phyloP scores from a whole-genome alignment of 495 filamentous ascomycete genomes.

The Peziza echinospora region DNA sequence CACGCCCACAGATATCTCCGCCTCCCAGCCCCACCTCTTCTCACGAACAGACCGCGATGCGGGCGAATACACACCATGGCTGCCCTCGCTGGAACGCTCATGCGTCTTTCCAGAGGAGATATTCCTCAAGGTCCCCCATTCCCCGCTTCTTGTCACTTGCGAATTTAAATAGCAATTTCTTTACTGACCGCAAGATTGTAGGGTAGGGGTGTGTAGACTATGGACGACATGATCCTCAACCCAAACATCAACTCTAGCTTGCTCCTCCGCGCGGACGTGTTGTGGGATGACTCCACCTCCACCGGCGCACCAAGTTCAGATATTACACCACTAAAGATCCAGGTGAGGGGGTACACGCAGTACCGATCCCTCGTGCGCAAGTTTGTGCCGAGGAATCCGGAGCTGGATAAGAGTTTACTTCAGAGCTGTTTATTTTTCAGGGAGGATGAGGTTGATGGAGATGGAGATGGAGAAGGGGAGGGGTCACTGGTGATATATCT shows the following conservation, averaged over 20 bases:
- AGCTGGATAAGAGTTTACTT: conserved; percentile 46
- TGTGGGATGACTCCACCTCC: conserved; percentile 26
- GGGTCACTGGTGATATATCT: conserved; percentile 49
- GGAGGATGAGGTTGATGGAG: conserved; percentile 6
- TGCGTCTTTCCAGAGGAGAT: neutral
- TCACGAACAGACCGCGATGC: neutral
- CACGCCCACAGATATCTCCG: neutral
- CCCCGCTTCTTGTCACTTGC: too few species aligned
- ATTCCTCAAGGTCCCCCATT: too few species aligned
- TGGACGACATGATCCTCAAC: conserved; percentile 56
- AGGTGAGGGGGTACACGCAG: conserved; percentile 31
- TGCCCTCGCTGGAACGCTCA: neutral
- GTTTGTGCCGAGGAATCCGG: conserved; percentile 60
- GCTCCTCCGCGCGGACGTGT: conserved; percentile 73
- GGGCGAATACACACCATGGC: too few species aligned
- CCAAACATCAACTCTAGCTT: conserved; percentile 68
- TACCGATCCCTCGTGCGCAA: conserved; percentile 44
- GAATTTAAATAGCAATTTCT: neutral
- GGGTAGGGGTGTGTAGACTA: conserved; percentile 21
- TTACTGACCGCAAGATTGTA: neutral
- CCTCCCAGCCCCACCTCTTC: neutral
- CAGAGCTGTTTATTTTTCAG: conserved; percentile 61
- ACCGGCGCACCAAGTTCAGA: conserved; percentile 3
- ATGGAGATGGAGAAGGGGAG: conserved; percentile 12
- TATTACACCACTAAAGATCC: conserved; percentile 22